Evolutionary conservation across 2,329 filamentous ascomycete genomes (phyloP).

Genomic region (Exophiala dermatitidis): DNA sequence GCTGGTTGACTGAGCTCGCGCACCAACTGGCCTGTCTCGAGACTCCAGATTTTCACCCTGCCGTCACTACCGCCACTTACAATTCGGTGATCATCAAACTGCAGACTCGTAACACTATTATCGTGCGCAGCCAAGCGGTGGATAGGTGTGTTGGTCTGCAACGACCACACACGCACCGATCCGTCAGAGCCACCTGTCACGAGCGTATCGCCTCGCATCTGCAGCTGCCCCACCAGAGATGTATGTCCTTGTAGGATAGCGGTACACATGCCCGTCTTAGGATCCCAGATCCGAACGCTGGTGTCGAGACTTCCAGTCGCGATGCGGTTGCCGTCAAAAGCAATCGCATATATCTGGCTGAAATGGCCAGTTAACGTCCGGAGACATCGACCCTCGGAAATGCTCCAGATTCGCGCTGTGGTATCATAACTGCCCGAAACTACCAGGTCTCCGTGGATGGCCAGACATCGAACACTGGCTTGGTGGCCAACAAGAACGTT

Average conservation of each 20-base stretch:
- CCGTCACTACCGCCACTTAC: slow-evolving; percentile 95
- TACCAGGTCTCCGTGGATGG: slow-evolving; percentile 91
- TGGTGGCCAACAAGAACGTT: slow-evolving; percentile 92
- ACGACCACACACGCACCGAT: slow-evolving; percentile 90
- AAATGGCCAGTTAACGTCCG: slow-evolving; percentile 90
- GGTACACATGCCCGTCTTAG: slow-evolving; percentile 74
- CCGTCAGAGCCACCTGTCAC: slow-evolving; percentile 96
- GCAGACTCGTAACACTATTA: slow-evolving; percentile 94
- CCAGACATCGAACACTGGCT: slow-evolving; percentile 87
- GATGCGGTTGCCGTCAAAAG: slow-evolving; percentile 87
- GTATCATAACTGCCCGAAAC: slow-evolving; percentile 99
- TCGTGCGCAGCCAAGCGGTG: slow-evolving; percentile 93
- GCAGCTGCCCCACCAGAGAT: slow-evolving; percentile 88
- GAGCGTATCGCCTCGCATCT: slow-evolving; percentile 89
- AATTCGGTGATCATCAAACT: slow-evolving; percentile 92
- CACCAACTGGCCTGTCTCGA: slow-evolving; percentile 83
- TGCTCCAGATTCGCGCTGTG: slow-evolving; percentile 94
- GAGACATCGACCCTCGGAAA: slow-evolving; percentile 86
- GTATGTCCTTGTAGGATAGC: slow-evolving; percentile 95
- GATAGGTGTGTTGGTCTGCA: slow-evolving; percentile 83
- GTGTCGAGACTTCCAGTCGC: slow-evolving; percentile 95
- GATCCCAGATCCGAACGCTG: slow-evolving; percentile 95
- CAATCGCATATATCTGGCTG: slow-evolving; percentile 97
- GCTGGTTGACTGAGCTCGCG: slow-evolving; percentile 85
- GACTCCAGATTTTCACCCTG: slow-evolving; percentile 96